Base-by-base conservation (phyloP, 345 rosid species). In the Hibiscus trionum region DNA sequence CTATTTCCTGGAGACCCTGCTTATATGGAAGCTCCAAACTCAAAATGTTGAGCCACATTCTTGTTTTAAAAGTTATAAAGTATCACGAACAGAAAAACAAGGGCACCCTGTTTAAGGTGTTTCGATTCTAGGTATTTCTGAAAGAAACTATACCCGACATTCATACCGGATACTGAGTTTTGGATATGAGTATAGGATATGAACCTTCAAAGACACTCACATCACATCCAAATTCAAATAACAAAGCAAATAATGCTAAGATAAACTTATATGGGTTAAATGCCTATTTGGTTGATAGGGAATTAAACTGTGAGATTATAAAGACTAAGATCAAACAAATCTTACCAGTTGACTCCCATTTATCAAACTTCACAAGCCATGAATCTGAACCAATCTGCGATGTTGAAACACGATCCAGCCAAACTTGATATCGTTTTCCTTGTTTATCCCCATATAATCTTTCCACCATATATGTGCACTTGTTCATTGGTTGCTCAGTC, bases 341-440 rank as follows among this genome's bases (percentile, higher is more conserved):
- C 86, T 85, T 49, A 93, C 98, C 97, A 47, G 72, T 82, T 79
- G 77, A 75, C 72, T 93, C 97, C 91, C 93, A 91, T 77, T 86
- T 88, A 63, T 89, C 79, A 80, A 91, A 89, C 81, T 77, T 89
- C 71, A 80, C 90, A 27, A 89, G 77, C 98, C 98, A 93, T 19
- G 86, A 56, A 39, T 86, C 89, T 69, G 88, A 72, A 63, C 89
- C 83, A 61, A 85, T 82, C 76, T 80, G 88, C 72, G 89, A 77
- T 58, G 77, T 26, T 3, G 85, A 77, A 33, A 89, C 82, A 39
- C 78, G 82, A 85, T 93, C 97, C 68, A 89, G 72, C 98, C 98
- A 93, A 10, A 91, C 68, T 61, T 60, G 81, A 77, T 80, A 88
- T 50, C 70, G 52, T 57, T 78, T 84, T 26, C 86, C 93, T 70